These are phyloP conservation scores for Globisporangium megalacanthum DNA, from an alignment of 352 stramenopile species.

Conservation along the genomic window DNA sequence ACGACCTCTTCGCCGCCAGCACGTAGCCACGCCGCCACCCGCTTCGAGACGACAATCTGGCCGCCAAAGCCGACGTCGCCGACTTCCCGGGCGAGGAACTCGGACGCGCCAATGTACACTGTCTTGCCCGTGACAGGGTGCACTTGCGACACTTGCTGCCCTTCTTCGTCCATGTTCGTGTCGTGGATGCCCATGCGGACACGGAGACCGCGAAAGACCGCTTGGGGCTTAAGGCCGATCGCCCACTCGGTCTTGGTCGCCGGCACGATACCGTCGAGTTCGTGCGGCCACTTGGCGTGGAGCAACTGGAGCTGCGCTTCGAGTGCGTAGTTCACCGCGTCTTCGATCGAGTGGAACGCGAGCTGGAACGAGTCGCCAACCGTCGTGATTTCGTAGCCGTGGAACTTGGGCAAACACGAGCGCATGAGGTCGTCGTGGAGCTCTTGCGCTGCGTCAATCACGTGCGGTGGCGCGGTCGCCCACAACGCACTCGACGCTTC, in stretches of 20 bases:
- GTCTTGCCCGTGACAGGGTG: constrained; percentile 75
- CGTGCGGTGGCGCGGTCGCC: constrained; percentile 25
- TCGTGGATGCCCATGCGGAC: constrained; percentile 81
- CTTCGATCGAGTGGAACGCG: constrained; percentile 60
- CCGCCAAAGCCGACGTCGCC: constrained; percentile 56
- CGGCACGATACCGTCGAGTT: constrained; percentile 16
- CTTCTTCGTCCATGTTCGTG: constrained; percentile 25
- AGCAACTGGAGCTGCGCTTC: constrained; percentile 63
- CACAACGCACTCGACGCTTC: constrained; percentile 73
- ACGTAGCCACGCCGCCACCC: too few species aligned
- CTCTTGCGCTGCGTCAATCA: constrained; percentile 61
- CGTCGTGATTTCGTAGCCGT: constrained; percentile 82
- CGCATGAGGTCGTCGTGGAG: constrained; percentile 72
- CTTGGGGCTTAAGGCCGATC: constrained; percentile 17
- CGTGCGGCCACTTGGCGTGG: constrained; percentile 44
- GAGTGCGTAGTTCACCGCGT: constrained; percentile 62
- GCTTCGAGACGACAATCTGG: constrained; percentile 44
- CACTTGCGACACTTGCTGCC: constrained; percentile 47
- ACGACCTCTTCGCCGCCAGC: constrained; percentile 15
- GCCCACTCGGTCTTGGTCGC: constrained; percentile 38
- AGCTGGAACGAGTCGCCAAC: constrained; percentile 75
- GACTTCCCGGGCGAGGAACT: constrained; percentile 65
- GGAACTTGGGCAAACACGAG: constrained; percentile 37
- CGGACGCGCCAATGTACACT: constrained; percentile 64
- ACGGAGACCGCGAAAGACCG: constrained; percentile 52